These are phyloP conservation scores for Shiraia sp. DNA, from an alignment of 2,329 filamentous ascomycete species.

Conservation along the genomic window DNA sequence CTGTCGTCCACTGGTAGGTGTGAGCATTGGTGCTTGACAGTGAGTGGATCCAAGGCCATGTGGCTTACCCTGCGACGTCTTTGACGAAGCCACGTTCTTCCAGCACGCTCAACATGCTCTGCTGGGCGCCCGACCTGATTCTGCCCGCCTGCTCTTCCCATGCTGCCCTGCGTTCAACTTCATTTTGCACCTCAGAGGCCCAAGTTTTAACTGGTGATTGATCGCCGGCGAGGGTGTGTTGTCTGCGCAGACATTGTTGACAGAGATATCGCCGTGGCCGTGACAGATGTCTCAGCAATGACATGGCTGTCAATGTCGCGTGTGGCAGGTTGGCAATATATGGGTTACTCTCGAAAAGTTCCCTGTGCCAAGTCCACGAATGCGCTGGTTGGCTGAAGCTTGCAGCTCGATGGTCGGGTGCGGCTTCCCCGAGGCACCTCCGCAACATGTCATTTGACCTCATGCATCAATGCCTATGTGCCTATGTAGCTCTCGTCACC, in stretches of 20 bases:
- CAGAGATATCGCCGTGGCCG: constrained; percentile 32
- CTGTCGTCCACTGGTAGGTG: constrained; percentile 46
- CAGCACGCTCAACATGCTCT: constrained; percentile 64
- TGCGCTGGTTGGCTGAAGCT: constrained; percentile 25
- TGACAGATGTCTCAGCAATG: constrained; percentile 32
- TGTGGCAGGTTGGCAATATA: constrained; percentile 7
- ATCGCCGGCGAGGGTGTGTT: constrained; percentile 17
- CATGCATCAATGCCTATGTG: constrained; percentile 9
- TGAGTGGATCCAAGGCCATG: constrained; percentile 11
- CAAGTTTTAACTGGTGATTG: constrained; percentile 24
- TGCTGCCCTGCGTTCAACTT: constrained; percentile 15
- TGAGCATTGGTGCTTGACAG: constrained; percentile 11
- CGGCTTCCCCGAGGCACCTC: constrained; percentile 27
- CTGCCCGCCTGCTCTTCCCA: constrained; percentile 35
- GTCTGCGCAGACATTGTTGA: constrained; percentile 31
- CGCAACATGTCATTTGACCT: constrained; percentile 28
- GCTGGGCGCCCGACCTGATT: constrained; percentile 33
- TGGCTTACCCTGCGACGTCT: constrained; percentile 70
- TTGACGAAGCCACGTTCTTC: constrained; percentile 75
- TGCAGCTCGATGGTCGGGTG: constrained; percentile 7
- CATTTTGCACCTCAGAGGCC: constrained; percentile 22
- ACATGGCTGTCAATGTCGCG: constrained; percentile 31
- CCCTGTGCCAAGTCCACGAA: constrained; percentile 15
- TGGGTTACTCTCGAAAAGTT: constrained; percentile 22
- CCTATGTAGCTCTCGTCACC: constrained; percentile 6